Percentiles rank a stretch among this genome's conserved stretches.
Conservation (phyloP, 805 yeast genomes). For the Zygoascus ofunaensis region DNA sequence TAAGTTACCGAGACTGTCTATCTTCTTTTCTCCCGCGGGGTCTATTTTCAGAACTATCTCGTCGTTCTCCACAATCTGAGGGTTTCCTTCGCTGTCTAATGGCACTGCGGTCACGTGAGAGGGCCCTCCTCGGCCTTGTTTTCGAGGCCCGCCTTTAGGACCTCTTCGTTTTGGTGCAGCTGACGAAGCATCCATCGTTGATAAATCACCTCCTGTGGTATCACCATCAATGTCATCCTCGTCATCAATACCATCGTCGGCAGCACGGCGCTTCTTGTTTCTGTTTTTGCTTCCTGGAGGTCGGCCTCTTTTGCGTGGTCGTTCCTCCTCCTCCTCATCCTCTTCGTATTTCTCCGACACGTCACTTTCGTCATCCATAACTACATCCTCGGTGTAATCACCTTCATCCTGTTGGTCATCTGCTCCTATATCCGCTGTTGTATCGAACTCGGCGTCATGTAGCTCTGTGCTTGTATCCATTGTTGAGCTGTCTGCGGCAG, state of each 20-base stretch:
- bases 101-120: conserved; percentile 29
- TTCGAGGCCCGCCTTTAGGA: conserved; percentile 5
- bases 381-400: conserved; percentile 26
- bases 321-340: conserved; percentile 21
- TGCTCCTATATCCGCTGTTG: no score
- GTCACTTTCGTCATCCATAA: conserved; percentile 26
- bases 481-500: neutral
- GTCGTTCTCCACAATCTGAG: conserved; percentile 55
- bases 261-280: conserved; percentile 10
- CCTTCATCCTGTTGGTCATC: neutral
- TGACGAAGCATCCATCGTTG: conserved; percentile 8
- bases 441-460: no score
- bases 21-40: conserved; percentile 66
- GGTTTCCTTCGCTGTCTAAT: conserved; percentile 61
- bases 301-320: conserved; percentile 22
- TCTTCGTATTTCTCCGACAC: conserved; percentile 20
- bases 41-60: conserved; percentile 74
- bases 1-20: conserved; percentile 57
- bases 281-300: conserved; percentile 28
- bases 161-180: conserved; percentile 8
- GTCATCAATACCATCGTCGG: conserved; percentile 1
- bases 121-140: conserved; percentile 16
- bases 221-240: conserved; percentile 16
- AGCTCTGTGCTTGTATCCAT: no score
- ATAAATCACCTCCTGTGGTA: conserved; percentile 11